These are phyloP conservation scores for Yarrowia yakushimensis DNA, from an alignment of 805 yeast species.

Conservation along the genomic window DNA sequence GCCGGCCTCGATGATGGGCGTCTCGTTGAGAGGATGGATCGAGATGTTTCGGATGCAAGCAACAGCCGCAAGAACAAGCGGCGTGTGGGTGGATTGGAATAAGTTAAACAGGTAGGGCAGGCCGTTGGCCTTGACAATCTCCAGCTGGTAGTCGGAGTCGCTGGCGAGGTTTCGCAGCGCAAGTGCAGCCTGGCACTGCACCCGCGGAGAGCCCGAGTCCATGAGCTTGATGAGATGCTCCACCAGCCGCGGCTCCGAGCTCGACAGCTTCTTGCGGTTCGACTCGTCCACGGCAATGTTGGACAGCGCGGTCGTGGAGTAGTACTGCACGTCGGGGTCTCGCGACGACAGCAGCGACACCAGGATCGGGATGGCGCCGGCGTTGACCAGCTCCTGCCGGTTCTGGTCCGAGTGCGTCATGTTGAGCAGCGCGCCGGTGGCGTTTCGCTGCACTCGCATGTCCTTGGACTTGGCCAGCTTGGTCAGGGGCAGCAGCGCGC, in stretches of 20 bases:
- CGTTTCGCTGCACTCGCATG: slow-evolving; percentile 94
- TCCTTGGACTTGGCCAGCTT: slow-evolving; percentile 92
- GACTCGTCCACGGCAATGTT: slow-evolving; percentile 95
- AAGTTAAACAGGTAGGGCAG: slow-evolving; percentile 88
- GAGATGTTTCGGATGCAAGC: slow-evolving; percentile 98
- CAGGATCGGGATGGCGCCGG: slow-evolving; percentile 96
- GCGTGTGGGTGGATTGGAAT: slow-evolving; percentile 84
- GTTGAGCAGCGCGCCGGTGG: slow-evolving; percentile 95
- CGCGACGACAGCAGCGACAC: slow-evolving; percentile 79
- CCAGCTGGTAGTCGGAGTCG: slow-evolving; percentile 92
- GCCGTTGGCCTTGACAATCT: slow-evolving; percentile 93
- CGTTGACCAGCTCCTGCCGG: slow-evolving; percentile 92
- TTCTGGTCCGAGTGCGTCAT: slow-evolving; percentile 98
- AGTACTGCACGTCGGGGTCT: slow-evolving; percentile 96
- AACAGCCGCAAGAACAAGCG: slow-evolving; percentile 90
- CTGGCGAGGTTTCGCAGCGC: slow-evolving; percentile 95
- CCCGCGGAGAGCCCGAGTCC: slow-evolving; percentile 92
- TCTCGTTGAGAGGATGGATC: slow-evolving; percentile 94
- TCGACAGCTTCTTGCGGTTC: slow-evolving; percentile 81
- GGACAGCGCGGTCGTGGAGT: slow-evolving; percentile 95
- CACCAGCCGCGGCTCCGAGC: slow-evolving; percentile 90
- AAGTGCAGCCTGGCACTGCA: slow-evolving; percentile 96
- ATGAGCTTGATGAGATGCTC: slow-evolving; percentile 81
- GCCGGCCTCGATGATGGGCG: slow-evolving; percentile 93
- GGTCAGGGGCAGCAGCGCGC: slow-evolving; percentile 91